Conservation (phyloP, 305 asterid species). For the Fraxinus xanthoxyloides region DNA sequence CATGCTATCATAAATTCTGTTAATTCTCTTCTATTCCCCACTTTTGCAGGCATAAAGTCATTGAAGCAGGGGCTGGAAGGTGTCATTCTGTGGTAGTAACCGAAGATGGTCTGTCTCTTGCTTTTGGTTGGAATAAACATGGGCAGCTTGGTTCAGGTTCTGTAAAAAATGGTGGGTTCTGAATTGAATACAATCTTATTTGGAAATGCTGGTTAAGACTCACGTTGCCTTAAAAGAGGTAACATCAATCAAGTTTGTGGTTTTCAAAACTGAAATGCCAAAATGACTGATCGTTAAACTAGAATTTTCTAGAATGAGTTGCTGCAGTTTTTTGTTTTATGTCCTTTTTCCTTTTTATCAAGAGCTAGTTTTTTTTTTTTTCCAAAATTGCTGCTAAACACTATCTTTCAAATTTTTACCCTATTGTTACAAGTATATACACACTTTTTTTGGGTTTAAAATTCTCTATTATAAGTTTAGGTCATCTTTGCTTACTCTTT, state of each 20-base stretch:
- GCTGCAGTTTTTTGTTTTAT: not conserved
- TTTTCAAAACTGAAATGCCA: not conserved
- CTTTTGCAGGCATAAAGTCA: slow-evolving; percentile 60
- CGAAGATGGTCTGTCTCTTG: slow-evolving; percentile 71
- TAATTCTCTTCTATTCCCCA: slow-evolving; percentile 7
- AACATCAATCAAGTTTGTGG: not conserved
- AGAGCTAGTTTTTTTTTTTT: not conserved
- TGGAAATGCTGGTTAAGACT: not conserved
- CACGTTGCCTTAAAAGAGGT: not conserved
- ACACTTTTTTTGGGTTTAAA: not conserved
- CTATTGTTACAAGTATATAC: not conserved
- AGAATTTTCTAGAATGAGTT: not conserved
- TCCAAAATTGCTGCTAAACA: not conserved
- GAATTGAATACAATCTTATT: slow-evolving; percentile 1
- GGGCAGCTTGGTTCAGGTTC: slow-evolving; percentile 95
- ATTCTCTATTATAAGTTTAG: not conserved
- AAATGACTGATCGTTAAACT: not conserved
- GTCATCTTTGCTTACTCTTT: not conserved
- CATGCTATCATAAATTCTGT: not conserved
- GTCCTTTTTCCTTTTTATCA: too few relatives aligned
- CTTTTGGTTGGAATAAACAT: slow-evolving; percentile 95
- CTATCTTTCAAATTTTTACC: not conserved
- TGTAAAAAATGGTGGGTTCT: slow-evolving; percentile 61
- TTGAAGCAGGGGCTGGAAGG: slow-evolving; percentile 80
- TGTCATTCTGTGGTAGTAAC: slow-evolving; percentile 84